Evolutionary conservation across 139 green algal species (phyloP).

Genomic region (Chlamydomonas sp.): DNA sequence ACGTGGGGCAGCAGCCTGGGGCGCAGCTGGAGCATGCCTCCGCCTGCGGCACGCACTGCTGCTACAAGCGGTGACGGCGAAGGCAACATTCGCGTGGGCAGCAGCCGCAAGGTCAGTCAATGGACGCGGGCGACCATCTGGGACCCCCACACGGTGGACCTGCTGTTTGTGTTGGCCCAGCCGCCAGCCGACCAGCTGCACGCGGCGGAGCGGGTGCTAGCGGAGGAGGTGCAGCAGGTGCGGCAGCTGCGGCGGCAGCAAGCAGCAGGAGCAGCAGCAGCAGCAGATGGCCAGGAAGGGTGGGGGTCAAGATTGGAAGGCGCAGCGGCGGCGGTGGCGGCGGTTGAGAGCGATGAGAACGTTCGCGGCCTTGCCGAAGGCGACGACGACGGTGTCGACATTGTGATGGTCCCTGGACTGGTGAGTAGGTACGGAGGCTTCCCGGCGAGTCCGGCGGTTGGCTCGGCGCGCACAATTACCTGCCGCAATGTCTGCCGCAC

Average conservation of each 20-base stretch:
- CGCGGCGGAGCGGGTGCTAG: not conserved
- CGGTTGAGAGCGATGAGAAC: not conserved
- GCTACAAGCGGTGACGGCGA: not conserved
- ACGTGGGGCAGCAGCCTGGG: not conserved
- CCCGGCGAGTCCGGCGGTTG: not conserved
- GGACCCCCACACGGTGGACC: constrained; percentile 7
- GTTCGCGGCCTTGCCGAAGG: not conserved
- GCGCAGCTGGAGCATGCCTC: too few species aligned
- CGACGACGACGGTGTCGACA: not conserved
- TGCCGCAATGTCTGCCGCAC: not conserved
- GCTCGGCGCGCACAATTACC: not conserved
- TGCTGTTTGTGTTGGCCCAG: constrained; percentile 31
- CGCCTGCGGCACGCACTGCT: not conserved
- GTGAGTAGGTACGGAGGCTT: not conserved
- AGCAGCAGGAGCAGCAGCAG: not conserved
- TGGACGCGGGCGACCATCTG: constrained; percentile 6
- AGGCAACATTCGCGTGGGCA: not conserved
- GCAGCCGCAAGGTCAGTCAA: not conserved
- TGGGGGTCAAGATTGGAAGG: too few species aligned
- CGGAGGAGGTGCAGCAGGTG: not conserved
- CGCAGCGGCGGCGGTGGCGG: not conserved
- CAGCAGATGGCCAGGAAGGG: not conserved
- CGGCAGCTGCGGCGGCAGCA: not conserved
- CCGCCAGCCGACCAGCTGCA: not conserved
- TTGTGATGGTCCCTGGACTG: constrained; percentile 20